Base-by-base conservation (phyloP, 1,284 basidiomycete genomes). In the Papiliotrema laurentii region DNA sequence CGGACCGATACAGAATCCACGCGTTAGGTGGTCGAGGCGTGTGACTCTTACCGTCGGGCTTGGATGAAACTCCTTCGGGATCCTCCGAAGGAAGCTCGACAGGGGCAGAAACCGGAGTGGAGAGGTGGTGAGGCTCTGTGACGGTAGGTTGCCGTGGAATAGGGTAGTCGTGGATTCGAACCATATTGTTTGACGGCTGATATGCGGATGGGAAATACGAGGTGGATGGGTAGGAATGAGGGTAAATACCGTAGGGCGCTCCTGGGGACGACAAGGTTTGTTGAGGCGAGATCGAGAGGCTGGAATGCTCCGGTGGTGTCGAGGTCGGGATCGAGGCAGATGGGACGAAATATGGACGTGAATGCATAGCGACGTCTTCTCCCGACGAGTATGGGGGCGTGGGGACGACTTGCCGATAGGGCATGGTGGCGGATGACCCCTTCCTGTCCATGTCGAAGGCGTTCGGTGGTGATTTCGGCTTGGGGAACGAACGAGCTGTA, bases 1-100 rank as follows among this genome's bases (percentile, higher is more conserved):
- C 80, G 2, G 84, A 83, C 36, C 90, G 83, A 68, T 89, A 96
- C n/a, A 94, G 62, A 54, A 96, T 93, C 88, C 89, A 94, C 0
- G 90, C 84, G 68, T 94, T 94, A 16, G 84, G 83, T 2, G 91
- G 91, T 0, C 89, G 80, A 1, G 84, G 84, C 0, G 81, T 78
- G 51, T 80, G 69, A 5, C n/a, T 9, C 25, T 21, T 24, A 34
- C 6, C 5, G 4, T 4, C 31, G 6, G 7, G 7, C 21, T 33
- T 24, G 21, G 43, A 34, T 6, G 16, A 7, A 16, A 10, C 31
- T n/a, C 22, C 31, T 5, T 19, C 30, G 38, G 38, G 19, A 11
- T 36, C 34, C 6, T 7, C 18, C 14, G n/a, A 11, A 36, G 34
- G n/a, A n/a, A 7, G 9, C 14, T 10, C 18, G 6, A n/a, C 34